Evolutionary conservation across 768 basidiomycete genomes (phyloP), one percentile per base, ranked within the genome.

Genomic region (Amanita jacksonii): DNA sequence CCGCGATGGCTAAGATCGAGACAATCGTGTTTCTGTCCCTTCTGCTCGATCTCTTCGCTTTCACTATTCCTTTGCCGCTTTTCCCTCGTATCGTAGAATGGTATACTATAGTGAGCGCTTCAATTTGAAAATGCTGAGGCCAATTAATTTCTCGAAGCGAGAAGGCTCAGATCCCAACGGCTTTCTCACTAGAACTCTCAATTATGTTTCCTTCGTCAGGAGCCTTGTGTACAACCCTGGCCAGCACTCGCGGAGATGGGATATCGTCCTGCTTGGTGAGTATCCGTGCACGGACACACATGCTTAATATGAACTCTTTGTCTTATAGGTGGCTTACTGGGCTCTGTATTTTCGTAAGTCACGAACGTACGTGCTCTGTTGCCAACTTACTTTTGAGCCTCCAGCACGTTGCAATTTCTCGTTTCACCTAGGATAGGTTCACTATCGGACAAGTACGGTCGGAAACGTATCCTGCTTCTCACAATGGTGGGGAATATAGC

Each of bases 81-180:
- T 97, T 97, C 62, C 94, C 94, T n/a, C 79, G 93, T n/a, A 70
- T 98, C 39, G 92, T 96, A 33, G 83, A 93, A 64, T 91, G 85
- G 85, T 93, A 91, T 58, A 81, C 80, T 1, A 61, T 77, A 57
- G 86, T 84, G 51, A 54, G 76, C 61, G 18, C 15, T 35, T 23
- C 15, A 9, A 25, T 33, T 35, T 45, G 34, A 37, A 6, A 24
- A 15, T 48, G 36, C 31, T 12, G 41, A 51, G 22, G 40, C 36
- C 15, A 28, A 23, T 31, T 4, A 16, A 18, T 24, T 39, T 24
- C 40, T 20, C 32, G 23, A 54, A 90, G 76, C 74, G 82, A 51
- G 91, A 96, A 64, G 67, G 74, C 23, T 73, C 81, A 20, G 70
- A 84, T 51, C 72, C 83, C 5, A 65, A 66, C 41, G 81, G 86